phyloP scores from a whole-genome alignment of 805 yeast genomes.

The Zygosaccharomyces gambellarensis region DNA sequence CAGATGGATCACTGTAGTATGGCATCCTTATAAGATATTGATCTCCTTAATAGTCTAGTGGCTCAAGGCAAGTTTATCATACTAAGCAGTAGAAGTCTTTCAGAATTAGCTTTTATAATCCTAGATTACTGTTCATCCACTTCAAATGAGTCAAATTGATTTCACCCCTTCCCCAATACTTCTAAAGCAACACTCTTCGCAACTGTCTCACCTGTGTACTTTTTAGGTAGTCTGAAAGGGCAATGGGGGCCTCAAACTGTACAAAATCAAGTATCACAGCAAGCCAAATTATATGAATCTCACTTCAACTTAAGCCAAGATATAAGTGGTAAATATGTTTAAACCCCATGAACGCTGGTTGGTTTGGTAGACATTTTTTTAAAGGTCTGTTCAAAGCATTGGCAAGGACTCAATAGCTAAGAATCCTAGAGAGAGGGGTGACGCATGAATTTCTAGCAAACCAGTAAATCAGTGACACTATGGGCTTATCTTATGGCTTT shows the following conservation, averaged over 20 bases:
- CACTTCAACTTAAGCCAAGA: background rate
- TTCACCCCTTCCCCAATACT: background rate
- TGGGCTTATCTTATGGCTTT: background rate
- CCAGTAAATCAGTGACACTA: constrained; percentile 11
- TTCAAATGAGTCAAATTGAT: background rate
- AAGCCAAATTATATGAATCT: background rate
- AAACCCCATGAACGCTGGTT: too few species aligned
- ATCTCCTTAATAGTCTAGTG: background rate
- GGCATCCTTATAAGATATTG: constrained; percentile 14
- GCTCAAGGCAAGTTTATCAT: background rate
- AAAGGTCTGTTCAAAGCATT: background rate
- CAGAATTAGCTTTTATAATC: constrained; percentile 26
- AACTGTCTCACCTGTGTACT: background rate
- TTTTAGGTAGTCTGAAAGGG: background rate
- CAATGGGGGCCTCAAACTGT: background rate
- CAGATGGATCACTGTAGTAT: constrained; percentile 51
- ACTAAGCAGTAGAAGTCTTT: background rate
- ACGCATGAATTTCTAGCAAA: too few species aligned
- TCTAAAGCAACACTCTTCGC: background rate
- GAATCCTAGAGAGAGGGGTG: background rate
- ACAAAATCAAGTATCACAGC: background rate
- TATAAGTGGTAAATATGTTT: background rate
- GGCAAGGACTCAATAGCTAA: background rate
- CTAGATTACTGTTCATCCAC: background rate
- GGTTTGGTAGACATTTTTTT: background rate